Conservation (phyloP, 371 early-diverging fungal species). For the Actinomucor elegans region DNA sequence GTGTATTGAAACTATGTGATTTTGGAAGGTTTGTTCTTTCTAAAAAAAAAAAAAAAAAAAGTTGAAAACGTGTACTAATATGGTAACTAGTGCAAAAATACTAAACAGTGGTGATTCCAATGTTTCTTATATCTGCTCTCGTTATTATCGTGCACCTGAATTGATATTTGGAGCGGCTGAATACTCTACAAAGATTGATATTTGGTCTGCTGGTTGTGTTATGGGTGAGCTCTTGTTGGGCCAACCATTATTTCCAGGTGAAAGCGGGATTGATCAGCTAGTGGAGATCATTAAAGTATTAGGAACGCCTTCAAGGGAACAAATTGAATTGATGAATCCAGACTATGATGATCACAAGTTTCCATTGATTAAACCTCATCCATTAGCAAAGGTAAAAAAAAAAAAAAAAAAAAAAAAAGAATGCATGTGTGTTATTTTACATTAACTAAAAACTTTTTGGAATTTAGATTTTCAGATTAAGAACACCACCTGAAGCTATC, state of each 20-base stretch:
- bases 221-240: conserved; percentile 94
- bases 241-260: conserved; percentile 96
- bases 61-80: background rate
- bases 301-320: conserved; percentile 94
- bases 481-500: conserved; percentile 80
- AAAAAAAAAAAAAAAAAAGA: too few species aligned
- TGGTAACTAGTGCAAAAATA: conserved; percentile 74
- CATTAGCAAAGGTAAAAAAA: conserved; percentile 68
- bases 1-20: conserved; percentile 95
- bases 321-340: conserved; percentile 91
- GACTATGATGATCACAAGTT: conserved; percentile 95
- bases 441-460: too few species aligned
- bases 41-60: background rate
- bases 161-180: conserved; percentile 91
- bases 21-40: conserved; percentile 94
- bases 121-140: conserved; percentile 94
- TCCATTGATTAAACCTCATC: conserved; percentile 90
- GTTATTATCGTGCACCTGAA: conserved; percentile 97
- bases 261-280: conserved; percentile 97
- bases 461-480: conserved; percentile 24
- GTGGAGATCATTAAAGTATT: conserved; percentile 98
- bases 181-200: conserved; percentile 88
- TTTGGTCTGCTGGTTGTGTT: conserved; percentile 98
- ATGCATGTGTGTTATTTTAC: too few species aligned
- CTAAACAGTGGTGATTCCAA: conserved; percentile 89